Percentiles rank a stretch among this genome's conserved stretches.
These are phyloP conservation scores for Elaeagnus macrophylla DNA, from an alignment of 306 rosid species.

Conservation along the genomic window DNA sequence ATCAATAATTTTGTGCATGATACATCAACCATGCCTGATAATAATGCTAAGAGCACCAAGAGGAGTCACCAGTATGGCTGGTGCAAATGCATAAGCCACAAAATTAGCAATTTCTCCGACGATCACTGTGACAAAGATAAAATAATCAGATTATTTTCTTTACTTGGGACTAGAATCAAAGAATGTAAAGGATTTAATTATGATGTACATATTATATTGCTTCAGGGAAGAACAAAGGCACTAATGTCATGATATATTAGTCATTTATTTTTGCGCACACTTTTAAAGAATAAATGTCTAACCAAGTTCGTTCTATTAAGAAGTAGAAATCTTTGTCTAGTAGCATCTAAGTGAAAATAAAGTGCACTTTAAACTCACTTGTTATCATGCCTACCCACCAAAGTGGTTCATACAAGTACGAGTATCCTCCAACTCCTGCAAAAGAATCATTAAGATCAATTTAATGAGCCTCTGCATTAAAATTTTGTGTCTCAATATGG, in stretches of 20 bases:
- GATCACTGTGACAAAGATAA: conserved; percentile 64
- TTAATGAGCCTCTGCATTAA: background rate
- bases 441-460: conserved; percentile 26
- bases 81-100: conserved; percentile 98
- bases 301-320: background rate
- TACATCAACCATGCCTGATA: conserved; percentile 63
- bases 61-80: conserved; percentile 95
- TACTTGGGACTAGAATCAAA: conserved; percentile 2
- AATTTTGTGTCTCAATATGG: conserved; percentile 1
- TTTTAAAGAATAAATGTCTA: background rate
- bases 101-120: conserved; percentile 98
- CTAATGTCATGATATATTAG: background rate
- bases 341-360: conserved; percentile 4
- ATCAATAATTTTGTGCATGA: conserved; percentile 14
- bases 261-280: background rate
- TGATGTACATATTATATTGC: background rate
- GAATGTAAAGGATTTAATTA: background rate
- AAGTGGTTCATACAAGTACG: conserved; percentile 95
- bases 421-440: conserved; percentile 93
- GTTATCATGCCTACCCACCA: conserved; percentile 99
- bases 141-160: conserved; percentile 20
- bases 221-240: background rate
- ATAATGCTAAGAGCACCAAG: conserved; percentile 99
- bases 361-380: conserved; percentile 73
- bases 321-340: background rate